Base-by-base conservation (phyloP, 805 yeast genomes). In the Millerozyma acaciae region DNA sequence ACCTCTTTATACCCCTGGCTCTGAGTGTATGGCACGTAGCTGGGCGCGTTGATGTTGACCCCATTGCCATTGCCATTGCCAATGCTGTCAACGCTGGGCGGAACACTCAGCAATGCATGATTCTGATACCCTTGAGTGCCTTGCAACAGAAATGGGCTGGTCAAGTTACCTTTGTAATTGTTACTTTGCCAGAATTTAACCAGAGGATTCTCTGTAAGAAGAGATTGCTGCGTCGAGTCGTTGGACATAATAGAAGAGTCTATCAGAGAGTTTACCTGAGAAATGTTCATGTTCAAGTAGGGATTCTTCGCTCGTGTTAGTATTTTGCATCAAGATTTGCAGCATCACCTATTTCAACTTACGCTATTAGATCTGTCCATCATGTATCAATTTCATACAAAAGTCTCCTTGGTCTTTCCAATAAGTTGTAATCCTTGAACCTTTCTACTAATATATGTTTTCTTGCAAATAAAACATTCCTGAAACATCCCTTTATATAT, bases 11-110 rank as follows among this genome's bases (percentile, higher is more conserved):
- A 26, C 25, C 33, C 32, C 27, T 31, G 19, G 25, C 26, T 33
- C 23, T 39, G 36, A 25, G 35, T 35, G 16, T 26, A 33, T n/a
- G 63, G 60, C 20, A 43, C 47, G 38, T 59, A 60, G 37, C 59
- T 54, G 5, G 62, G 59, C 1, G 62, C 57, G 38, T 55, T 52
- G 21, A 51, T 45, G 34, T 50, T 58, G 49, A 57, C 47, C 6
- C 29, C 15, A 14, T 18, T 16, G n/a, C 8, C 15, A 17, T 20
- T 20, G 10, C 15, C 22, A 10, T 18, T 20, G 16, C 16, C 10
- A 25, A 25, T 25, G 2, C 25, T 12, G 20, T 28, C 32, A 16
- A 20, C 17, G 15, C 13, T 28, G 21, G 24, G 8, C 14, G 16
- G 8, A 16, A 15, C 18, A n/a, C n/a, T 13, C 28, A 15, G 28